Base-by-base conservation (phyloP, 768 basidiomycete species). In the Boletus reticuloceps region DNA sequence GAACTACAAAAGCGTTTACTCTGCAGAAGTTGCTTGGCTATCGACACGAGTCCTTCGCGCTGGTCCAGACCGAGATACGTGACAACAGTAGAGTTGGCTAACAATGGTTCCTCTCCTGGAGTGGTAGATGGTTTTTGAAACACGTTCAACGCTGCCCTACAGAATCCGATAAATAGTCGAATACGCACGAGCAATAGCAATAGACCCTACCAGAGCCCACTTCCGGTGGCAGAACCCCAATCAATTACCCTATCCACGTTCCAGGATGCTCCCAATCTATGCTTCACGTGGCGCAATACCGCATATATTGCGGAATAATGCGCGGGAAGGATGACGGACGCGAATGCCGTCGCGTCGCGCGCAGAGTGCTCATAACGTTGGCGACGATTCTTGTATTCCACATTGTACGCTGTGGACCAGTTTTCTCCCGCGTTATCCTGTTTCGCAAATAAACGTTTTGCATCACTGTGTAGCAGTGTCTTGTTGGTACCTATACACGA, bases 191-290 rank as follows among this genome's bases (percentile, higher is more conserved):
- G 42, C 1, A 32, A 54, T 25, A 38, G 42, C 1, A 36, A 54
- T 25, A 59, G 50, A 46, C 62, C 78, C 37, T 63, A 94, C 93
- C 94, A 95, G 29, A 94, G 77, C 2, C 85, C 91, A 63, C 86
- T 89, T 12, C 91, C 93, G 1, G 86, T 84, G 10, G 84, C 92
- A 50, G 86, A 79, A 12, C 94, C 93, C 86, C 89, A 95, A 63
- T 96, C 93, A 40, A 93, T 75, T 12, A 96, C 74, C 34, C 74
- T 79, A 27, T 84, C 74, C 51, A 83, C 75, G 32, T 72, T 71
- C 83, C 80, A 89, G n/a, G 77, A 76, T 8, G 77, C 68, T n/a
- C 82, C 85, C 37, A 93, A 61, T 51, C 92, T 77, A 46, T 74
- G 78, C 56, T 81, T 86, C 37, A 85, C 61, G 58, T 91, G 85